A percentile compares a stretch with the other conserved stretches of the same genome.
phyloP scores from a whole-genome alignment of 768 basidiomycete species.

The Boletus eberwhitei region DNA sequence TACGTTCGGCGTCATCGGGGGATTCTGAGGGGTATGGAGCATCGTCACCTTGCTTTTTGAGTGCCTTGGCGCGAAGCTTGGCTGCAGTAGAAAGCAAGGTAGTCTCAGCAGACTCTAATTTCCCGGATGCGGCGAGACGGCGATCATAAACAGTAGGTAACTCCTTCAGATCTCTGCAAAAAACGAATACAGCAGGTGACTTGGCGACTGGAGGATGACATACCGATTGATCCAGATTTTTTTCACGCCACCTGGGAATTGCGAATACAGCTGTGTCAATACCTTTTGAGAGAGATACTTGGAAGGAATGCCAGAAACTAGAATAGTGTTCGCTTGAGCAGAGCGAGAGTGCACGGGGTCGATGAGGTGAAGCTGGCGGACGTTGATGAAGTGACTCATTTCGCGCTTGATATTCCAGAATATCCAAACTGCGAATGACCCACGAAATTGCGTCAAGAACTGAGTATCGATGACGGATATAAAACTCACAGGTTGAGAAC shows the following conservation, averaged over 20 bases:
- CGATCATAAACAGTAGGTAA: slow-evolving; percentile 81
- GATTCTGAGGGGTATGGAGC: slow-evolving; percentile 18
- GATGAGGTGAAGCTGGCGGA: slow-evolving; percentile 82
- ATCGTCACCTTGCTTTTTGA: slow-evolving; percentile 40
- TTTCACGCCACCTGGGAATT: slow-evolving; percentile 86
- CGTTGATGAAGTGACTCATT: slow-evolving; percentile 74
- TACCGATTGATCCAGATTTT: slow-evolving; percentile 90
- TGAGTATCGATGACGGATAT: not conserved
- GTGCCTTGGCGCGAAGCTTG: slow-evolving; percentile 60
- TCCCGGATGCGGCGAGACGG: slow-evolving; percentile 65
- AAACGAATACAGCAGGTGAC: not conserved
- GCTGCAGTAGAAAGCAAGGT: slow-evolving; percentile 69
- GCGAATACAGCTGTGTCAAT: slow-evolving; percentile 66
- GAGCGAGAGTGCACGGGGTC: slow-evolving; percentile 67
- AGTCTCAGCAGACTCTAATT: slow-evolving; percentile 87
- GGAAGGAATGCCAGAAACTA: slow-evolving; percentile 85
- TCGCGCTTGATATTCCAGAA: slow-evolving; percentile 78
- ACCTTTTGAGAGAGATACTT: slow-evolving; percentile 71
- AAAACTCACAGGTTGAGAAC: slow-evolving; percentile 67
- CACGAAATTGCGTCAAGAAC: not conserved
- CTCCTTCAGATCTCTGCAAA: slow-evolving; percentile 71
- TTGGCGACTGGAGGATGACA: slow-evolving; percentile 9
- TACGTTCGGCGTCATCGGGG: slow-evolving; percentile 29
- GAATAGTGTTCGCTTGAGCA: slow-evolving; percentile 85
- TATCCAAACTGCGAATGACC: slow-evolving; percentile 63